Base-by-base conservation (phyloP, 2,329 filamentous ascomycete species). In the Colletotrichum neosansevieriae region DNA sequence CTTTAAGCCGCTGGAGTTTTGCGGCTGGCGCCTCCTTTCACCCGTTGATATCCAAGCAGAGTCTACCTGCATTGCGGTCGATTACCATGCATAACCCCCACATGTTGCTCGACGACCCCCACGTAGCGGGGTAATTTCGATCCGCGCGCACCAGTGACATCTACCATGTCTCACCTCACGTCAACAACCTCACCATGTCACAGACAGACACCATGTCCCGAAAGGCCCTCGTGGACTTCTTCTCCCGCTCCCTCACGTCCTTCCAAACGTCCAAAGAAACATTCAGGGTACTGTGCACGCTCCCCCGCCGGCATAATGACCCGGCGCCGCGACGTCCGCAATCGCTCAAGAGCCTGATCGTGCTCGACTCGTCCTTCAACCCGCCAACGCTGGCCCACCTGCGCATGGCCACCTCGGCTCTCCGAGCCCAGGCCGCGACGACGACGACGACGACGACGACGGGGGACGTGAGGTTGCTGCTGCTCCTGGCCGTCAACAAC, bases 311-410 rank as follows among this genome's bases (percentile, higher is more conserved):
- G 24, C 38, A 65, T 58, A 21, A 54, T 29, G 58, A 75, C 12
- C 74, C 76, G 13, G 72, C 70, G 67, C 73, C 51, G 40, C 44
- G 60, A 6, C 19, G 45, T 32, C 60, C 60, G 38, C 24, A n/a
- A 32, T 21, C 32, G 6, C 32, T 71, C 69, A 47, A 63, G 50
- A 67, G 50, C 17, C 80, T 92, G 66, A 79, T 91, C 60, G 80
- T 91, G 63, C 83, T 91, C 53, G 89, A 92, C 77, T 89, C 89
- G 58, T 90, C 88, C 67, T 92, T 91, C 80, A 91, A 92, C 75
- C 89, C 89, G 29, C 89, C 89, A 0, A 91, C 89, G 0, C 78
- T 80, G 7, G 89, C 89, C 2, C 89, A 92, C 75, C 79, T 84
- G 49, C 80, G 79, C 64, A 89, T 92, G 82, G 86, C 84, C 0